Base-by-base conservation (phyloP, 192 early-diverging fungal genomes). In the Lunasporangiospora selenospora region DNA sequence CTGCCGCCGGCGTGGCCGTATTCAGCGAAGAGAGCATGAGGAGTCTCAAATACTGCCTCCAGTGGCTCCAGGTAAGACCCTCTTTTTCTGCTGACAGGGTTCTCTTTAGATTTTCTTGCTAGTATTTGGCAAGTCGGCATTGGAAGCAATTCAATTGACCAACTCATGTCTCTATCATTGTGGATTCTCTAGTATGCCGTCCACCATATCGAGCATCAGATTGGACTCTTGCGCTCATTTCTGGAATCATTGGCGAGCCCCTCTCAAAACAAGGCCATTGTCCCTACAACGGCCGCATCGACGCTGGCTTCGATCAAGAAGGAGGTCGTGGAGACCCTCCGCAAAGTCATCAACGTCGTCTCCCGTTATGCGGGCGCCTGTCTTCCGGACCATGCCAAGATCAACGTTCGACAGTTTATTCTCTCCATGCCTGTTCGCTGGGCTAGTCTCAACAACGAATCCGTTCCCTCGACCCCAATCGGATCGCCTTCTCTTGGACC, bases 11-110 rank as follows among this genome's bases (percentile, higher is more conserved):
- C 6, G 90, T 88, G 5, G 83, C 93, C 58, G 88, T 92, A 10
- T 86, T 94, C 30, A 91, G 90, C 56, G 93, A 95, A 57, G 94
- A 98, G 69, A 89, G 90, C 62, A 86, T 96, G 83, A 83, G 88
- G 59, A 90, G 88, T 57, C 75, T 98, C 39, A 84, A 88, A 42
- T 98, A 96, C 75, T 98, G 96, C 77, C 78, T 95, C 21, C 82
- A 89, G 61, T 95, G 92, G 92, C 75, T 97, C 3, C 82, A 89
- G 76, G 83, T 85, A 75, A 62, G 42, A 50, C 19, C 40, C 37
- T 23, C 46, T 45, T 38, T 30, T 53, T 32, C 50, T 24, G 19
- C 16, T 34, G 18, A 33, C 2, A 33, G n/a, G n/a, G n/a, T n/a
- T n/a, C n/a, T n/a, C n/a, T n/a, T n/a, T n/a, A n/a, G n/a, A n/a